A percentile compares a stretch with the other conserved stretches of the same genome.
phyloP scores from a whole-genome alignment of 2,329 filamentous ascomycete genomes.

The Geosmithia flava region DNA sequence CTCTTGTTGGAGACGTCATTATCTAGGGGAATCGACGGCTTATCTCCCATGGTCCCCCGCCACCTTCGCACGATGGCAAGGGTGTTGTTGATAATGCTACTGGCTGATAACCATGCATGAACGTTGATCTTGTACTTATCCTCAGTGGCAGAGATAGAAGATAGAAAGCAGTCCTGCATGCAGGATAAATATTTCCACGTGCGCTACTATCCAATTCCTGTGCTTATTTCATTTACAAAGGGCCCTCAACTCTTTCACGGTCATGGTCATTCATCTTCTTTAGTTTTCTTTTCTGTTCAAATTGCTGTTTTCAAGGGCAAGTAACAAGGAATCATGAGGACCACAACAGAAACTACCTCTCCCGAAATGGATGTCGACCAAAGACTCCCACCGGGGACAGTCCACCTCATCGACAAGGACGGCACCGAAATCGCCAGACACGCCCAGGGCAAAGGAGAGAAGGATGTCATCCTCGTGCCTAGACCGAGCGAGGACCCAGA shows the following conservation, averaged over 20 bases:
- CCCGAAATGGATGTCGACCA: neutral
- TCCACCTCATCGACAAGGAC: conserved; percentile 4
- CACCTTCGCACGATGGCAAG: too few species aligned
- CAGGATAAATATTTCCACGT: too few species aligned
- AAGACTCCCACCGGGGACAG: conserved; percentile 2
- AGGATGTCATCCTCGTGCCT: conserved; percentile 11
- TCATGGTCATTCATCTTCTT: too few species aligned
- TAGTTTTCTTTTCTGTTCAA: too few species aligned
- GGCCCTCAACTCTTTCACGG: too few species aligned
- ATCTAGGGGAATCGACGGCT: neutral
- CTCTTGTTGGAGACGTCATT: too few species aligned
- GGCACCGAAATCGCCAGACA: conserved; percentile 1
- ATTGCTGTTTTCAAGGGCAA: too few species aligned
- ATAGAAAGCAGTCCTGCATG: neutral
- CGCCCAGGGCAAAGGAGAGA: conserved; percentile 2
- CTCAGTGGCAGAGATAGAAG: neutral
- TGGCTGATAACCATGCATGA: neutral
- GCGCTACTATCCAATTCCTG: too few species aligned
- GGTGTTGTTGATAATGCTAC: neutral
- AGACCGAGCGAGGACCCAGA: conserved; percentile 11
- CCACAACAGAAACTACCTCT: neutral
- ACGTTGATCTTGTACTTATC: neutral
- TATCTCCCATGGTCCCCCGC: too few species aligned
- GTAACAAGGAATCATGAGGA: neutral
- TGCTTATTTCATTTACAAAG: too few species aligned